A percentile compares a stretch with the other conserved stretches of the same genome.
phyloP scores from a whole-genome alignment of 495 filamentous ascomycete species.

The Talaromyces adpressus region DNA sequence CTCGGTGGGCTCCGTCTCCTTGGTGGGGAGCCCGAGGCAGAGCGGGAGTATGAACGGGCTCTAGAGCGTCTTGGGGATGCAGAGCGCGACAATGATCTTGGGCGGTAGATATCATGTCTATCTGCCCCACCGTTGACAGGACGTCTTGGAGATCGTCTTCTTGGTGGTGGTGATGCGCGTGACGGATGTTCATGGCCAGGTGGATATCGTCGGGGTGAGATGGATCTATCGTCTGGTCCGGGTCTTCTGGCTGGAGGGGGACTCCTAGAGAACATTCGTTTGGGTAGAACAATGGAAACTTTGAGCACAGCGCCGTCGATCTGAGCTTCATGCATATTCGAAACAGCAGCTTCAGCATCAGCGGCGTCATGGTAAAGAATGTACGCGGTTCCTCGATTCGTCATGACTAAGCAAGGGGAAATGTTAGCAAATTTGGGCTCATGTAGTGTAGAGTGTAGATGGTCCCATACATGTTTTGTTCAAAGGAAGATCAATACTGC shows the following conservation, averaged over 20 bases:
- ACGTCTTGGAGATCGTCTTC: slow-evolving; percentile 30
- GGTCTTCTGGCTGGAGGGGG: slow-evolving; percentile 31
- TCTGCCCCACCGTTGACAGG: slow-evolving; percentile 34
- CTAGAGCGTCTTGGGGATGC: slow-evolving; percentile 32
- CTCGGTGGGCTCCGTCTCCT: slow-evolving; percentile 22
- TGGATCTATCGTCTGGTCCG: slow-evolving; percentile 23
- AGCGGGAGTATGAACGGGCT: slow-evolving; percentile 25
- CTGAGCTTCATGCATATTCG: slow-evolving; percentile 97
- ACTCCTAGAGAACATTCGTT: slow-evolving; percentile 52
- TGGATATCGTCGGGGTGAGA: slow-evolving; percentile 26
- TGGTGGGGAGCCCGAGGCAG: slow-evolving; percentile 25
- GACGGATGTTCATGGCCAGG: slow-evolving; percentile 19
- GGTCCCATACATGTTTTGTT: slow-evolving; percentile 68
- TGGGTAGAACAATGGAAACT: slow-evolving; percentile 90
- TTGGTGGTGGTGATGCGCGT: slow-evolving; percentile 20
- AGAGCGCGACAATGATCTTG: slow-evolving; percentile 38
- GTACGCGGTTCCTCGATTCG: slow-evolving; percentile 91
- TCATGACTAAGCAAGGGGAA: slow-evolving; percentile 53
- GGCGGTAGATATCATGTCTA: slow-evolving; percentile 44
- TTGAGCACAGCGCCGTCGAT: slow-evolving; percentile 82
- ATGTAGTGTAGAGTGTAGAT: not conserved
- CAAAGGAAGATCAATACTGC: slow-evolving; percentile 80
- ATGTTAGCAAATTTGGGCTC: slow-evolving; percentile 6
- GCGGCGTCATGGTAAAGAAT: slow-evolving; percentile 72
- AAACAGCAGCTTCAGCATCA: slow-evolving; percentile 82